phyloP scores from a whole-genome alignment of 1,139 yeast genomes.

The Blastobotrys buckinghamii region DNA sequence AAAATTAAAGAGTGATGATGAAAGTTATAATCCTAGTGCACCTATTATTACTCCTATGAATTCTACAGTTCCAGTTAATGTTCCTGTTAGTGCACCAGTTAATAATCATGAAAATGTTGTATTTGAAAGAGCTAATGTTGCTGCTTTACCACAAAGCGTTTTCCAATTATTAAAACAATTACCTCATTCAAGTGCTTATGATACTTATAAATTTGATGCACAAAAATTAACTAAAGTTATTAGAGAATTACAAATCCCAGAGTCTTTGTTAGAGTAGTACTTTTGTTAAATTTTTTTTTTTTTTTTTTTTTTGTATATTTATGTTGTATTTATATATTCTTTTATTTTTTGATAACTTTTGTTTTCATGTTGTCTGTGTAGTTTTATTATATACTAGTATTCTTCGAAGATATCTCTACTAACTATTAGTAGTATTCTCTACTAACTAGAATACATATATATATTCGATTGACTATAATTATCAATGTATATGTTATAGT shows the following conservation, averaged over 20 bases:
- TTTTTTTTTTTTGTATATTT: background rate
- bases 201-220: constrained; percentile 26
- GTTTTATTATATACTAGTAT: background rate
- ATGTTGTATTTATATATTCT: too few species aligned
- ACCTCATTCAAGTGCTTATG: constrained; percentile 31
- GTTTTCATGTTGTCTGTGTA: background rate
- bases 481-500: too few species aligned
- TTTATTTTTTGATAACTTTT: too few species aligned
- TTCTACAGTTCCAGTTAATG: background rate
- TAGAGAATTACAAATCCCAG: constrained; percentile 16
- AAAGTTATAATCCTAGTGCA: too few species aligned
- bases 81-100: background rate
- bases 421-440: too few species aligned
- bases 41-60: too few species aligned
- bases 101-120: constrained; percentile 1
- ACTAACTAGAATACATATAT: too few species aligned
- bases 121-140: constrained; percentile 9
- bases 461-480: too few species aligned
- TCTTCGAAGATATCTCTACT: too few species aligned
- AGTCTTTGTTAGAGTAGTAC: constrained; percentile 2
- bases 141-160: constrained; percentile 23
- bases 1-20: constrained; percentile 12
- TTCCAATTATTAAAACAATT: constrained; percentile 25
- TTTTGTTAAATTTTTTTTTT: background rate
- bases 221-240: constrained; percentile 20